Evolutionary conservation across 441 rosid genomes (phyloP).

Genomic region (Erodium texanum): DNA sequence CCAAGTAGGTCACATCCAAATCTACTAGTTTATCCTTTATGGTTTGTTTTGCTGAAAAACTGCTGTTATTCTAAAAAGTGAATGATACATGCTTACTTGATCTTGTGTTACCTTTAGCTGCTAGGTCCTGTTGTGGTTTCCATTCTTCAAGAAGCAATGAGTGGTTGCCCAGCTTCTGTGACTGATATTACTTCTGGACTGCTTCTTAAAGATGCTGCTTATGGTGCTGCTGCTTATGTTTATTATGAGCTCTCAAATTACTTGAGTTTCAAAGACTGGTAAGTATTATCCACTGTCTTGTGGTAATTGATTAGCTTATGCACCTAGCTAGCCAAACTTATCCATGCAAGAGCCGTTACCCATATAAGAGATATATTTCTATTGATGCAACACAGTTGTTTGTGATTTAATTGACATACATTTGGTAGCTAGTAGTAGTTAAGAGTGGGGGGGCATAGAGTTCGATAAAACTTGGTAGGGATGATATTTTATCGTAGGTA

Average conservation of each 20-base stretch:
- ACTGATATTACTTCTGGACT: conserved; percentile 75
- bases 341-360: not conserved
- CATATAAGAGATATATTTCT: not conserved
- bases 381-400: not conserved
- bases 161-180: conserved; percentile 67
- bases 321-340: not conserved
- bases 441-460: not conserved
- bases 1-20: conserved; percentile 63
- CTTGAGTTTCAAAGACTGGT: conserved; percentile 94
- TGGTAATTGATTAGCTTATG: conserved; percentile 7
- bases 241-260: conserved; percentile 98
- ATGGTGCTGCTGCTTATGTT: conserved; percentile 95
- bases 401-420: not conserved
- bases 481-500: too few species aligned
- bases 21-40: conserved; percentile 7
- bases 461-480: not conserved
- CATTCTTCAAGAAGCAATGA: conserved; percentile 93
- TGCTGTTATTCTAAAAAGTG: conserved; percentile 9
- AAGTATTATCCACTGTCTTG: conserved; percentile 15
- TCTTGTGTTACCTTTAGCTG: conserved; percentile 41
- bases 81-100: conserved; percentile 21
- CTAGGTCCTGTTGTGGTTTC: conserved; percentile 91
- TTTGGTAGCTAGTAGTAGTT: not conserved
- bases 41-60: conserved; percentile 5
- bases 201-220: conserved; percentile 96